phyloP scores from a whole-genome alignment of 2,329 filamentous ascomycete species.

The Podosphaera fusca region DNA sequence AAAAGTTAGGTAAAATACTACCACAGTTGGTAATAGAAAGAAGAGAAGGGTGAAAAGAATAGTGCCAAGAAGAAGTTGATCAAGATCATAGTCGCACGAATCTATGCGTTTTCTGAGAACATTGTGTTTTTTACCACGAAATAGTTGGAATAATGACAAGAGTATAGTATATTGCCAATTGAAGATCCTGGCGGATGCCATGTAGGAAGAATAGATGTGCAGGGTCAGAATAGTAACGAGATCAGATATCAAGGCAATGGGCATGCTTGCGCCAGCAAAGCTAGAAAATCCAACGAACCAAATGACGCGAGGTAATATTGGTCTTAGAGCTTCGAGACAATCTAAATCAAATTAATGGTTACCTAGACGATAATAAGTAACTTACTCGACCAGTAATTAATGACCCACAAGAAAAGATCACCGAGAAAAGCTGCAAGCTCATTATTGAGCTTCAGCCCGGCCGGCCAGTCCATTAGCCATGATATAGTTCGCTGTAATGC shows the following conservation, averaged over 20 bases:
- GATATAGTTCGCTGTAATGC: constrained; percentile 72
- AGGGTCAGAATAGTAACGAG: constrained; percentile 75
- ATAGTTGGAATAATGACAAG: constrained; percentile 92
- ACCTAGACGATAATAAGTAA: constrained; percentile 5
- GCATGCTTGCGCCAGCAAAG: constrained; percentile 91
- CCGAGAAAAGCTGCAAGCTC: constrained; percentile 86
- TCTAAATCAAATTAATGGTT: constrained; percentile 19
- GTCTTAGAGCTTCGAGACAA: constrained; percentile 55
- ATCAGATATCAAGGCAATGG: constrained; percentile 86
- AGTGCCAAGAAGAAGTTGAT: constrained; percentile 86
- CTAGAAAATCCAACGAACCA: constrained; percentile 86
- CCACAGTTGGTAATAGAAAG: constrained; percentile 81
- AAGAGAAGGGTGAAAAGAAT: constrained; percentile 91
- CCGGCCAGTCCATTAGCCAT: constrained; percentile 92
- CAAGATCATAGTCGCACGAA: constrained; percentile 93
- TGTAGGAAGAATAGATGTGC: constrained; percentile 95
- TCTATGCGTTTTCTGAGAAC: constrained; percentile 93
- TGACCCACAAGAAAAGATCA: constrained; percentile 93
- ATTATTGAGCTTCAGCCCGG: constrained; percentile 81
- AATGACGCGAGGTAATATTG: constrained; percentile 64
- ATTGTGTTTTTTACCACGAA: constrained; percentile 94
- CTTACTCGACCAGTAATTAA: constrained; percentile 85
- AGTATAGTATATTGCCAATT: constrained; percentile 97
- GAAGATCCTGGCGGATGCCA: constrained; percentile 88
- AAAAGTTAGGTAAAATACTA: constrained; percentile 94